Base-by-base conservation (phyloP, 371 early-diverging fungal genomes). In the Mucor lusitanicus region DNA sequence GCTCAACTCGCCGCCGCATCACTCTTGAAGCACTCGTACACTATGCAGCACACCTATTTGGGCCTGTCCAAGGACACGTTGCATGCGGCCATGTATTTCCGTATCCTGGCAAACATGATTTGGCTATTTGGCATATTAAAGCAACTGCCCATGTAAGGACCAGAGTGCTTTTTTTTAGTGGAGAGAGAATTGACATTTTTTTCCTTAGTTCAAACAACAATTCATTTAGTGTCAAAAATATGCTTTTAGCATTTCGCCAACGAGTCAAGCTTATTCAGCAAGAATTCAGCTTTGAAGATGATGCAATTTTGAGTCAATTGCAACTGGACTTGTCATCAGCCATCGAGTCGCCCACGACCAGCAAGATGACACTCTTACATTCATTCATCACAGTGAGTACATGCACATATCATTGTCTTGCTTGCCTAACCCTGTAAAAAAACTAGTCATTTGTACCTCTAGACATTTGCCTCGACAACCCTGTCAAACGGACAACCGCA, bases 21-120 rank as follows among this genome's bases (percentile, higher is more conserved):
- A 42, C 72, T 86, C 2, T 68, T 85, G 7, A 76, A 75, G 7
- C 71, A 76, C 17, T 83, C 88, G 0, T 86, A 89, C 61, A 82
- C 78, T 2, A 91, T 91, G 84, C 90, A 92, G 65, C 75, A 88
- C 56, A 87, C 88, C 1, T 84, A 90, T 69, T 72, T 91, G 8
- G 87, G 88, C 7, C 64, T 90, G 21, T 76, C 82, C 27, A 63
- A 79, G 23, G 59, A 69, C 12, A 74, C 82, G 17, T 70, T 76
- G 12, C 71, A 82, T 30, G 79, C 82, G 3, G 78, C 78, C 17
- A 73, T 81, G 30, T 83, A 79, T 64, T 85, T 86, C 53, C 81
- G 86, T 0, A 57, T 85, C 0, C 39, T 88, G 37, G 87, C 83
- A 1, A 83, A 85, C 57, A 74, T 85, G 60, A 68, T 83, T 0